Conservation (phyloP, 306 rosid genomes). For the Senna siamea region DNA sequence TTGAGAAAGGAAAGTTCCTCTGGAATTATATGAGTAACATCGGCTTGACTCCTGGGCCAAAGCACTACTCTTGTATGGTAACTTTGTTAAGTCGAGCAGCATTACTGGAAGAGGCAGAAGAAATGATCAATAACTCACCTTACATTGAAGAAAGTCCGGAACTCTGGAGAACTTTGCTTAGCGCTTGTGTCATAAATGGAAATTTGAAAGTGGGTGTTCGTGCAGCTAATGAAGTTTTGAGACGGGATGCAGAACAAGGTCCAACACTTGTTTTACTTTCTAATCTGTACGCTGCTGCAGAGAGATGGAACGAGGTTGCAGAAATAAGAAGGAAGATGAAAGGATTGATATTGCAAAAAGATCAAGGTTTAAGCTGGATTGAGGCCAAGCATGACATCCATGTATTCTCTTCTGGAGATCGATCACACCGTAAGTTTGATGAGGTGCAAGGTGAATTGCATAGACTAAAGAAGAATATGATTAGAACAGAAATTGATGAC, state of each 20-base stretch:
- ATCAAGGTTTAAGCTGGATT: constrained; percentile 83
- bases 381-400: constrained; percentile 65
- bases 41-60: constrained; percentile 67
- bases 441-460: constrained; percentile 61
- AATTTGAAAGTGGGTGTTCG: constrained; percentile 69
- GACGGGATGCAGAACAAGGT: constrained; percentile 63
- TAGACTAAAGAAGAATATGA: constrained; percentile 63
- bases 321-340: constrained; percentile 67
- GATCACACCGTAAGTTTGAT: constrained; percentile 53
- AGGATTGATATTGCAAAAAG: constrained; percentile 53
- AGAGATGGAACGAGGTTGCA: constrained; percentile 68
- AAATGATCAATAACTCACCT: constrained; percentile 64
- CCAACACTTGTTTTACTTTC: constrained; percentile 75
- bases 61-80: constrained; percentile 91
- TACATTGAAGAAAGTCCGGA: constrained; percentile 54
- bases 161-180: constrained; percentile 78
- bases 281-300: constrained; percentile 69
- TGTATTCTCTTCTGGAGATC: constrained; percentile 69
- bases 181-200: constrained; percentile 67
- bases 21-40: constrained; percentile 68
- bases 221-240: constrained; percentile 66
- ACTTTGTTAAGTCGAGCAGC: constrained; percentile 73
- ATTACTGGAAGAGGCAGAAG: constrained; percentile 69
- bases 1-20: constrained; percentile 60
- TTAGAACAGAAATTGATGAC: constrained; percentile 47